Conservation (phyloP, 495 filamentous ascomycete genomes). For the Hypoxylon fragiforme region DNA sequence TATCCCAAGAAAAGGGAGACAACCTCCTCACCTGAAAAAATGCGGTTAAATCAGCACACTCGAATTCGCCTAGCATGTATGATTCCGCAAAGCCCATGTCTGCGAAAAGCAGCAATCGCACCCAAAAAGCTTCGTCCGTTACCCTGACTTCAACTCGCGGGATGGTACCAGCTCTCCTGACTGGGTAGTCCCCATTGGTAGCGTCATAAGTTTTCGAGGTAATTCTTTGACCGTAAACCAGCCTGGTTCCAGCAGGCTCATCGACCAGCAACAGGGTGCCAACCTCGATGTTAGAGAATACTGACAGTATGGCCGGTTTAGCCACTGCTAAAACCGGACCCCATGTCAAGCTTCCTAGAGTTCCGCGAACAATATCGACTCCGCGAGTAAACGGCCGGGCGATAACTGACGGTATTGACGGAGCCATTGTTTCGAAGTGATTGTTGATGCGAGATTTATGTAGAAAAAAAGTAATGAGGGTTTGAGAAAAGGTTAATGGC, state of each 20-base stretch:
- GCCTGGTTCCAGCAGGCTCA: slow-evolving; percentile 36
- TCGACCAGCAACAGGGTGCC: slow-evolving; percentile 50
- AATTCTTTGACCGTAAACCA: slow-evolving; percentile 38
- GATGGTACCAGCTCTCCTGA: slow-evolving; percentile 25
- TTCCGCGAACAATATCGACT: slow-evolving; percentile 39
- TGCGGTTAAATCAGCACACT: slow-evolving; percentile 61
- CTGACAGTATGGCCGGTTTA: slow-evolving; percentile 42
- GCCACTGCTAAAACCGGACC: slow-evolving; percentile 45
- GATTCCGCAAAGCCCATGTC: slow-evolving; percentile 78
- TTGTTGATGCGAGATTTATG: background rate
- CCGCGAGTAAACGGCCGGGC: slow-evolving; percentile 32
- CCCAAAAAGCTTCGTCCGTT: slow-evolving; percentile 65
- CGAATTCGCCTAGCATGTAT: slow-evolving; percentile 70
- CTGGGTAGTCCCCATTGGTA: slow-evolving; percentile 29
- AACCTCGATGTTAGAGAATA: slow-evolving; percentile 46
- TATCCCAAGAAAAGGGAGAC: slow-evolving; percentile 2
- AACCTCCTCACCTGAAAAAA: slow-evolving; percentile 61
- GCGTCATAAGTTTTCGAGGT: slow-evolving; percentile 22
- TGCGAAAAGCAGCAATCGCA: slow-evolving; percentile 63
- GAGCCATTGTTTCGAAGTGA: slow-evolving; percentile 9
- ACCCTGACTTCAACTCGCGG: slow-evolving; percentile 54
- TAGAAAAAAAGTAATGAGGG: background rate
- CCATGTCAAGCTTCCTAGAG: slow-evolving; percentile 44
- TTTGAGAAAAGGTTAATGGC: background rate
- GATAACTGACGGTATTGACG: slow-evolving; percentile 30